Evolutionary conservation across 1,284 basidiomycete species (phyloP).

Genomic region (Pseudozyma thailandica): DNA sequence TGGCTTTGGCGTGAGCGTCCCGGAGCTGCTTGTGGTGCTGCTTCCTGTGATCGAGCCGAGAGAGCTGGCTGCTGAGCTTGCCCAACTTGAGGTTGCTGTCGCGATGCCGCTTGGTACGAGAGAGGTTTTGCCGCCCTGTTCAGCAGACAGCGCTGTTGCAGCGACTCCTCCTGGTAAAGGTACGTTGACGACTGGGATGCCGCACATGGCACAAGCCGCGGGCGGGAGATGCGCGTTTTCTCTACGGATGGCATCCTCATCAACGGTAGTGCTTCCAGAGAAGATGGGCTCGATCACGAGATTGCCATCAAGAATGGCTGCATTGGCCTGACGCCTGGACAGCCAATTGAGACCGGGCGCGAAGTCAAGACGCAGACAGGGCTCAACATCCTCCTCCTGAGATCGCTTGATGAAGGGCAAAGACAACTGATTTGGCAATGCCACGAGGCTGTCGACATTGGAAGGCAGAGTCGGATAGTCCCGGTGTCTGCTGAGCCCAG

Average conservation of each 20-base stretch:
- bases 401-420: conserved; percentile 86
- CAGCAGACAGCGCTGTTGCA: conserved; percentile 30
- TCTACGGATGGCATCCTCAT: conserved; percentile 54
- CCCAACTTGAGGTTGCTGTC: conserved; percentile 49
- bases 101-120: conserved; percentile 43
- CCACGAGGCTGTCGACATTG: conserved; percentile 59
- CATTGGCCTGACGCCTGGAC: conserved; percentile 83
- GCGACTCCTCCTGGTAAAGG: conserved; percentile 50
- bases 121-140: conserved; percentile 40
- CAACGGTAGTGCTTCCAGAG: conserved; percentile 66
- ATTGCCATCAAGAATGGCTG: conserved; percentile 87
- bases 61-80: conserved; percentile 47
- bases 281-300: conserved; percentile 88
- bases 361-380: conserved; percentile 89
- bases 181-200: conserved; percentile 60
- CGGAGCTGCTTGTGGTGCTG: conserved; percentile 18
- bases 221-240: conserved; percentile 57
- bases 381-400: conserved; percentile 89
- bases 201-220: conserved; percentile 63
- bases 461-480: conserved; percentile 72
- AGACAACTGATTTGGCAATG: conserved; percentile 69
- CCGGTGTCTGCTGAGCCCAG: conserved; percentile 76
- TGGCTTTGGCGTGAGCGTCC: conserved; percentile 40
- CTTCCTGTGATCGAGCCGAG: conserved; percentile 44
- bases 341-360: conserved; percentile 94